Percentiles rank a stretch among this genome's conserved stretches.
Conservation (phyloP, 2,329 filamentous ascomycete genomes). For the Fusarium agapanthi region DNA sequence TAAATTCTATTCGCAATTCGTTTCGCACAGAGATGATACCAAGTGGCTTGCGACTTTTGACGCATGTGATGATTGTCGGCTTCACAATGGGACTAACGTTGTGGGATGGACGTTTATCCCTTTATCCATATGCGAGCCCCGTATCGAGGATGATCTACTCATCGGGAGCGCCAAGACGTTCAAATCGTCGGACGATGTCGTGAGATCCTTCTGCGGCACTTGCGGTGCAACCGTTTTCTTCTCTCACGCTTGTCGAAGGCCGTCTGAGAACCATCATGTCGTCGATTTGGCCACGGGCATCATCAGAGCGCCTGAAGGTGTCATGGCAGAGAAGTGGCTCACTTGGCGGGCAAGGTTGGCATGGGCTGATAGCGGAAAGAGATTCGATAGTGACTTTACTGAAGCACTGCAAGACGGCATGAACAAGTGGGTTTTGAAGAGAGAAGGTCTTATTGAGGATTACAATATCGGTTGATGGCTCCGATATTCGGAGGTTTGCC, state of each 20-base stretch:
- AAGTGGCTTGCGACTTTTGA: conserved; percentile 57
- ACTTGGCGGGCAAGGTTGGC: conserved; percentile 54
- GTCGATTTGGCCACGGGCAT: conserved; percentile 56
- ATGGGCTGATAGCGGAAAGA: conserved; percentile 46
- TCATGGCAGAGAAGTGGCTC: conserved; percentile 56
- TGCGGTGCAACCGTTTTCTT: conserved; percentile 58
- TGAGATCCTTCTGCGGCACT: conserved; percentile 55
- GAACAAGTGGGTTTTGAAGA: conserved; percentile 48
- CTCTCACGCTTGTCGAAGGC: conserved; percentile 39
- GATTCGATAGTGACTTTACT: conserved; percentile 49
- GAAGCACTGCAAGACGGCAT: conserved; percentile 50
- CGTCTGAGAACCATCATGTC: conserved; percentile 46
- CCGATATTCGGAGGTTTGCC: conserved; percentile 31
- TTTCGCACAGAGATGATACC: conserved; percentile 48
- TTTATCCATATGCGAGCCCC: conserved; percentile 47
- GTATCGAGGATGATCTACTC: conserved; percentile 47
- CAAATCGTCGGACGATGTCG: conserved; percentile 49
- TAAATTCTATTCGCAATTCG: conserved; percentile 43
- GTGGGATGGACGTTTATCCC: conserved; percentile 56
- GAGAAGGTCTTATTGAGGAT: conserved; percentile 46
- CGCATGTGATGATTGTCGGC: conserved; percentile 55
- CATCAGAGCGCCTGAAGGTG: conserved; percentile 55
- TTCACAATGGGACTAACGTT: conserved; percentile 53
- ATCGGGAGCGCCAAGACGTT: conserved; percentile 57
- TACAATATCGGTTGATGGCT: conserved; percentile 40